phyloP scores from a whole-genome alignment of 2,329 filamentous ascomycete genomes.

The Hypoxylon sp. region DNA sequence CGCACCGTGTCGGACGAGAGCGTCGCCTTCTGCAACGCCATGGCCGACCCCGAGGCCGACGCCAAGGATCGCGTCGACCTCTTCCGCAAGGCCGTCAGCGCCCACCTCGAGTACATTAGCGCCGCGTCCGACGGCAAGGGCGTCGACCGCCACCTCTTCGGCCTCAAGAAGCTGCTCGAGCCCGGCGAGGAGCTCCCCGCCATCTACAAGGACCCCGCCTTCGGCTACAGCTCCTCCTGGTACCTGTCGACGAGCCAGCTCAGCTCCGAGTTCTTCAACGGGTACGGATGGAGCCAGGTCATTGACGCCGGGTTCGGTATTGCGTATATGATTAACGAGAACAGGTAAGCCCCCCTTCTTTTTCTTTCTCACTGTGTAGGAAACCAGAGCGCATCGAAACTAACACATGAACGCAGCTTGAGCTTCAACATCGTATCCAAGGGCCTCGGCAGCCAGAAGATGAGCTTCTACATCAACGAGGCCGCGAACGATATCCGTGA shows the following conservation, averaged over 20 bases:
- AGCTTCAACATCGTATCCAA: slow-evolving; percentile 99
- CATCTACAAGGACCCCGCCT: slow-evolving; percentile 90
- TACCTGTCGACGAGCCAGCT: slow-evolving; percentile 90
- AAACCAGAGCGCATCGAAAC: no score
- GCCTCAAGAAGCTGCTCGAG: slow-evolving; percentile 88
- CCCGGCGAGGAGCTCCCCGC: slow-evolving; percentile 83
- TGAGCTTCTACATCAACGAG: slow-evolving; percentile 97
- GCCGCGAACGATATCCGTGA: slow-evolving; percentile 91
- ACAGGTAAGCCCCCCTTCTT: slow-evolving; percentile 71
- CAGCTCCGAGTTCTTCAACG: slow-evolving; percentile 97
- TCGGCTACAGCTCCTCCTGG: slow-evolving; percentile 86
- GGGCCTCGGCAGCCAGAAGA: slow-evolving; percentile 86
- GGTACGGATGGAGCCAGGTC: slow-evolving; percentile 98
- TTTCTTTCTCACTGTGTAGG: background rate
- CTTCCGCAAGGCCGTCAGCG: slow-evolving; percentile 83
- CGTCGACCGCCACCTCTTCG: slow-evolving; percentile 96
- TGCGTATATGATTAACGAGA: slow-evolving; percentile 99
- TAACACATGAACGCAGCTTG: slow-evolving; percentile 66
- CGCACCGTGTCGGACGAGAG: slow-evolving; percentile 91
- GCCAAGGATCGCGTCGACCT: slow-evolving; percentile 75
- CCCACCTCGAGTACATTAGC: slow-evolving; percentile 90
- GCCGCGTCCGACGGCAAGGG: slow-evolving; percentile 92
- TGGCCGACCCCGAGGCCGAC: slow-evolving; percentile 75
- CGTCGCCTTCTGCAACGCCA: slow-evolving; percentile 88
- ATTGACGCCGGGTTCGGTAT: slow-evolving; percentile 96